These are phyloP conservation scores for Leccinum rimulosum DNA, from an alignment of 768 basidiomycete species.

Conservation along the genomic window DNA sequence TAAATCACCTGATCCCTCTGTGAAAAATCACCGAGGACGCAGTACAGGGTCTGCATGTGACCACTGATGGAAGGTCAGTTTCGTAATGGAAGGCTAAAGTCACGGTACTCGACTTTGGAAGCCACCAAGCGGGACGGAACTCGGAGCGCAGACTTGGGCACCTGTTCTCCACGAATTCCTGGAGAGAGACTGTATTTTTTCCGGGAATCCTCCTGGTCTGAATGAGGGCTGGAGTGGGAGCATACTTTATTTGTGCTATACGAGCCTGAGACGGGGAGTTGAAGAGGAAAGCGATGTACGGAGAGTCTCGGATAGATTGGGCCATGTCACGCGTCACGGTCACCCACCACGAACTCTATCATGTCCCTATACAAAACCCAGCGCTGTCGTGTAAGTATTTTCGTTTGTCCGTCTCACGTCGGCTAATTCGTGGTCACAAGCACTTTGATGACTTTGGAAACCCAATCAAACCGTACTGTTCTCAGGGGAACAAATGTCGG, in stretches of 20 bases:
- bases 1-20: conserved; percentile 29
- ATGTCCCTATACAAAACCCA: conserved; percentile 43
- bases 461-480: conserved; percentile 42
- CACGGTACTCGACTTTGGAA: conserved; percentile 26
- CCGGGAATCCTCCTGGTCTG: conserved; percentile 11
- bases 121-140: conserved; percentile 34
- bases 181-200: conserved; percentile 20
- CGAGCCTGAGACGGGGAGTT: conserved; percentile 10
- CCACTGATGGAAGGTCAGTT: conserved; percentile 25
- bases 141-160: conserved; percentile 29
- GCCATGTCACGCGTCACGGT: conserved; percentile 22
- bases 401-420: conserved; percentile 5
- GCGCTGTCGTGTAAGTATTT: conserved; percentile 44
- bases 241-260: conserved; percentile 21
- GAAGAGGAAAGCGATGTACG: conserved; percentile 13
- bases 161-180: conserved; percentile 30
- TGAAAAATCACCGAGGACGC: conserved; percentile 31
- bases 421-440: conserved; percentile 31
- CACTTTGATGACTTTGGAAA: conserved; percentile 47
- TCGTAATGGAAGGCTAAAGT: neutral
- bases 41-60: conserved; percentile 34
- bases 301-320: neutral
- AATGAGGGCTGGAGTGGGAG: conserved; percentile 19
- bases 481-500: conserved; percentile 50
- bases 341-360: conserved; percentile 12